These are phyloP conservation scores for Blastocystis sp. DNA, from an alignment of 352 stramenopile genomes.

Conservation along the genomic window DNA sequence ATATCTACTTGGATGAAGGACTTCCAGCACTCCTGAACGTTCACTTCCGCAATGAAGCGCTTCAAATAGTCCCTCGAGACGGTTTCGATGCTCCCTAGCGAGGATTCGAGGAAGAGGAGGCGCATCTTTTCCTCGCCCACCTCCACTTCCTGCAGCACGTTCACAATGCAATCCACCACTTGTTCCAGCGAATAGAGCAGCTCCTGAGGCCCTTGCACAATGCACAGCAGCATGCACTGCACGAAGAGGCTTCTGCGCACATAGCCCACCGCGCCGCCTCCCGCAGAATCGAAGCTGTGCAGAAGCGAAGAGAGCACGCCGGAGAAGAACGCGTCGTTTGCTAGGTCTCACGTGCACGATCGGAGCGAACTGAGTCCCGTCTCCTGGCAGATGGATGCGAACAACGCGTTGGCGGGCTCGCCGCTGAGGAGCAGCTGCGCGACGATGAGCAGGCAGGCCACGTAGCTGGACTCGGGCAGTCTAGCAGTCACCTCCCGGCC, in stretches of 20 bases:
- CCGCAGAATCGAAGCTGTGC: constrained; percentile 41
- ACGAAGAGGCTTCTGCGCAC: constrained; percentile 49
- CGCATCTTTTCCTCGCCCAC: constrained; percentile 58
- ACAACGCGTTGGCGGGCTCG: not conserved
- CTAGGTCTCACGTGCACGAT: not conserved
- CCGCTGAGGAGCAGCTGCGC: constrained; percentile 22
- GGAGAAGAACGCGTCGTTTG: constrained; percentile 12
- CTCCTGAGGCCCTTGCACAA: not conserved
- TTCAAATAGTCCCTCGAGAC: constrained; percentile 43
- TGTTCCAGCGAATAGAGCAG: constrained; percentile 12
- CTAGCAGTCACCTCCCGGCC: not conserved
- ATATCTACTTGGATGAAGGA: not conserved
- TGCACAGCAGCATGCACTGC: constrained; percentile 44
- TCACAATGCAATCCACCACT: constrained; percentile 36
- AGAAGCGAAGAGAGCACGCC: constrained; percentile 25
- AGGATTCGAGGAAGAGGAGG: constrained; percentile 28
- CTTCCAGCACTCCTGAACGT: constrained; percentile 3
- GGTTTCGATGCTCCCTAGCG: not conserved
- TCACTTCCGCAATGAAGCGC: not conserved
- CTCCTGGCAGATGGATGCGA: constrained; percentile 6
- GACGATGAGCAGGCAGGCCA: constrained; percentile 37
- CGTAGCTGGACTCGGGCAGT: not conserved
- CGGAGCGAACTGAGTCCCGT: not conserved
- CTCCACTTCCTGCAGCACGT: constrained; percentile 51
- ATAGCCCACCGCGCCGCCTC: constrained; percentile 50